Base-by-base conservation (phyloP, 345 rosid species). In the Streptanthus diversifolius region DNA sequence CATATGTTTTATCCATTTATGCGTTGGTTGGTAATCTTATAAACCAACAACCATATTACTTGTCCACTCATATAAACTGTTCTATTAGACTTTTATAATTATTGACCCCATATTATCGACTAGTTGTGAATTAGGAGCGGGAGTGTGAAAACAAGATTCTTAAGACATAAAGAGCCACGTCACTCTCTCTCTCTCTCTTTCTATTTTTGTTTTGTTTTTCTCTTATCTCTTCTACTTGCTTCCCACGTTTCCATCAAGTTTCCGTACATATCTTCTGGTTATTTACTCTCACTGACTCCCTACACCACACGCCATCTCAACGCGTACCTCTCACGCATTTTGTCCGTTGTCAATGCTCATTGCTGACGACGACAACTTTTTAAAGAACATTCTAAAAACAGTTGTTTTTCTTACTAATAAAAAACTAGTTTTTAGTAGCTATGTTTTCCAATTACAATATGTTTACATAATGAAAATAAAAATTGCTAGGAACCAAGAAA, bases 241-340 rank as follows among this genome's bases (percentile, higher is more conserved):
- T 68, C 79, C 74, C 74, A 75, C 69, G 74, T 75, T 40, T 59
- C 56, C 48, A 74, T 68, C 74, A 41, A 48, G 10, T 10, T 49
- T 66, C 73, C 62, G 73, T 74, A 68, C 79, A 67, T 49, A 60
- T 58, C 74, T 1, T 53, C 14, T 68, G 18, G n/a, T 59, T 30
- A 30, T 0, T 48, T 60, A 19, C 37, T 52, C 47, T 55, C 72
- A 68, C 27, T 53, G 52, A 51, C 70, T 66, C 21, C 22, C 5
- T 30, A 48, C 57, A 27, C 44, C 70, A 35, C 37, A 65, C 72
- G 64, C 79, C 44, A 32, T 32, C 21, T 49, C 3, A 19, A 9
- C 63, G 73, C 63, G 63, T 68, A 18, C 30, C 10, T 17, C 6
- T 68, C 24, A 68, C 69, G 69, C 60, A 1, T 30, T 25, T 52